Evolutionary conservation across 2,329 filamentous ascomycete species (phyloP).

Genomic region (Exophiala spinifera): DNA sequence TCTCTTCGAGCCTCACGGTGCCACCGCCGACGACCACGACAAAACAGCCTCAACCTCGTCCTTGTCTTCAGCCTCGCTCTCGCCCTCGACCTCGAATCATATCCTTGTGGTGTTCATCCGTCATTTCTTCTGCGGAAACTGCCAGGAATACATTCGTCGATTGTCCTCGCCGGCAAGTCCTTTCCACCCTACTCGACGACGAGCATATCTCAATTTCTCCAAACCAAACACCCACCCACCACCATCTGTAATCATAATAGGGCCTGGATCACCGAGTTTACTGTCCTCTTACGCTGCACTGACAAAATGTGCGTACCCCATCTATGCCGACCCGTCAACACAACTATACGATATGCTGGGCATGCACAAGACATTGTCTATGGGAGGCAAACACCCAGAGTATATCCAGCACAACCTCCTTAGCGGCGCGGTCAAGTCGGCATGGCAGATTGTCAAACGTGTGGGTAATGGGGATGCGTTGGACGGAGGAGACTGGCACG

Average conservation of each 20-base stretch:
- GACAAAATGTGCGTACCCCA: slow-evolving; percentile 66
- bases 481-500: slow-evolving; percentile 63
- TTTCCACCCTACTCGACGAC: slow-evolving; percentile 34
- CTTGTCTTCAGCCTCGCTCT: slow-evolving; percentile 39
- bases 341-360: slow-evolving; percentile 65
- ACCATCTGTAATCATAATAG: slow-evolving; percentile 62
- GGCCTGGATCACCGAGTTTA: slow-evolving; percentile 66
- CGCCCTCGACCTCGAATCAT: background rate
- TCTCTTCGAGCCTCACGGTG: slow-evolving; percentile 18
- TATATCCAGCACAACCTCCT: slow-evolving; percentile 59
- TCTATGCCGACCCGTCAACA: slow-evolving; percentile 71
- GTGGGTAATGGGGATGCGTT: slow-evolving; percentile 57
- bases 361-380: slow-evolving; percentile 62
- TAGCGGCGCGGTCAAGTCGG: slow-evolving; percentile 46
- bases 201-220: slow-evolving; percentile 47
- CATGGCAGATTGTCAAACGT: slow-evolving; percentile 59
- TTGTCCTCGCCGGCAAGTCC: slow-evolving; percentile 43
- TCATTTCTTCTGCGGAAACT: slow-evolving; percentile 81
- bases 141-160: slow-evolving; percentile 68
- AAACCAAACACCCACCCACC: slow-evolving; percentile 32
- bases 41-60: slow-evolving; percentile 33
- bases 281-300: slow-evolving; percentile 64
- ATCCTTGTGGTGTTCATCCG: slow-evolving; percentile 71
- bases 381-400: slow-evolving; percentile 58
- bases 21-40: no score